Evolutionary conservation across 2,329 filamentous ascomycete genomes (phyloP).

Genomic region (Pseudogymnoascus sp.): DNA sequence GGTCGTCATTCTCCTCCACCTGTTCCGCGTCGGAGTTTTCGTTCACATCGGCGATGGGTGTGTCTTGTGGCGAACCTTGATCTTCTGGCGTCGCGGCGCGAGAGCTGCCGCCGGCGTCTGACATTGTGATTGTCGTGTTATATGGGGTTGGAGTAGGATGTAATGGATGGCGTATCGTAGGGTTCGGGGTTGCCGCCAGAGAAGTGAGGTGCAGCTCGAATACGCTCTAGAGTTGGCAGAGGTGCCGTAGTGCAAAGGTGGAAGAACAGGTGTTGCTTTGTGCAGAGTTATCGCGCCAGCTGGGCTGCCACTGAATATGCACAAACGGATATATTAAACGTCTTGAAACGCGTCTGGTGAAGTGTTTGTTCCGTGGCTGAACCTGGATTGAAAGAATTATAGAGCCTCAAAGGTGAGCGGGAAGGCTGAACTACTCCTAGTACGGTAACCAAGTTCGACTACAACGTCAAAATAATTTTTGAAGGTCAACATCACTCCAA

Average conservation of each 20-base stretch:
- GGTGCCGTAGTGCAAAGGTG: not conserved
- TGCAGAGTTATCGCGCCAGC: not conserved
- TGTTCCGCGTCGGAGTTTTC: constrained; percentile 2
- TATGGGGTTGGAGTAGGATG: not conserved
- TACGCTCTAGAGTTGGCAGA: not conserved
- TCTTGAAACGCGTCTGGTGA: constrained; percentile 1
- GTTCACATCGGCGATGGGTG: not conserved
- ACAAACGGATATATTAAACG: not conserved
- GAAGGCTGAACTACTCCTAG: constrained; percentile 9
- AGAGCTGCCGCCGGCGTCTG: not conserved
- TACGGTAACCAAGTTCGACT: constrained; percentile 10
- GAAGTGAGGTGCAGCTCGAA: not conserved
- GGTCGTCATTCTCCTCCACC: constrained; percentile 22
- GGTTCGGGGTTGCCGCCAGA: not conserved
- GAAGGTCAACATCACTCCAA: constrained; percentile 9
- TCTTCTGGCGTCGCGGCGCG: not conserved
- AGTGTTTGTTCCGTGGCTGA: not conserved
- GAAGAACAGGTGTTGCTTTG: not conserved
- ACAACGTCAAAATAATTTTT: constrained; percentile 10
- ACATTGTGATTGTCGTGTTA: not conserved
- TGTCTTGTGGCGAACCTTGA: not conserved
- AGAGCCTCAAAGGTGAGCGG: constrained; percentile 9
- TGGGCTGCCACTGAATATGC: not conserved
- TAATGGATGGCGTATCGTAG: not conserved
- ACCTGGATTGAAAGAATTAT: constrained; percentile 7